Conservation (phyloP, 306 rosid species). For the Sicyos edulis region DNA sequence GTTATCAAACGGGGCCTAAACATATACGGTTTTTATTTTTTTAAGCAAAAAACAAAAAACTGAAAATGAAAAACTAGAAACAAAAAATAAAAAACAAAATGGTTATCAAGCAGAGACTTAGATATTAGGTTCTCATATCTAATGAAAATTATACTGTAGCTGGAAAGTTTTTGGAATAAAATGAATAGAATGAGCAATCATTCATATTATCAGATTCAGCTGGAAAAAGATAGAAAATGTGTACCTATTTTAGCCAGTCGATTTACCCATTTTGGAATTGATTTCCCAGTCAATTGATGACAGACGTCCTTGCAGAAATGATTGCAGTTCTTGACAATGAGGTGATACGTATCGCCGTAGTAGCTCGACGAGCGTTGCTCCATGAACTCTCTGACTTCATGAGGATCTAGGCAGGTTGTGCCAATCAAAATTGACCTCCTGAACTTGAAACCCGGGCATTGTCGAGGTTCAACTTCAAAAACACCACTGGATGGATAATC, state of each 20-base stretch:
- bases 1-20: no score
- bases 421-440: conserved; percentile 84
- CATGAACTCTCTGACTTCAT: conserved; percentile 88
- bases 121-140: not conserved
- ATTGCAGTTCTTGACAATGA: conserved; percentile 92
- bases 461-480: conserved; percentile 96
- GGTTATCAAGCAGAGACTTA: no score
- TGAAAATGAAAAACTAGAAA: no score
- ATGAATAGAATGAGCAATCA: not conserved
- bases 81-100: no score
- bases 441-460: conserved; percentile 95
- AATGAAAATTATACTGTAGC: not conserved
- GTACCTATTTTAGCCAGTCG: conserved; percentile 92
- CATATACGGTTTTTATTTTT: no score
- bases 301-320: conserved; percentile 97
- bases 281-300: conserved; percentile 76
- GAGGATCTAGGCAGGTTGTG: conserved; percentile 63
- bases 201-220: not conserved
- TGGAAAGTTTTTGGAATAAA: not conserved
- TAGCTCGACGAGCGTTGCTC: conserved; percentile 64
- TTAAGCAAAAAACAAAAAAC: no score
- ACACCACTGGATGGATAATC: conserved; percentile 93
- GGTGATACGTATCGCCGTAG: conserved; percentile 86
- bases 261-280: conserved; percentile 95
- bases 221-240: conserved; percentile 19